Percentiles rank a stretch among this genome's conserved stretches.
Conservation (phyloP, 2,329 filamentous ascomycete species). For the Uncinocarpus reesii region DNA sequence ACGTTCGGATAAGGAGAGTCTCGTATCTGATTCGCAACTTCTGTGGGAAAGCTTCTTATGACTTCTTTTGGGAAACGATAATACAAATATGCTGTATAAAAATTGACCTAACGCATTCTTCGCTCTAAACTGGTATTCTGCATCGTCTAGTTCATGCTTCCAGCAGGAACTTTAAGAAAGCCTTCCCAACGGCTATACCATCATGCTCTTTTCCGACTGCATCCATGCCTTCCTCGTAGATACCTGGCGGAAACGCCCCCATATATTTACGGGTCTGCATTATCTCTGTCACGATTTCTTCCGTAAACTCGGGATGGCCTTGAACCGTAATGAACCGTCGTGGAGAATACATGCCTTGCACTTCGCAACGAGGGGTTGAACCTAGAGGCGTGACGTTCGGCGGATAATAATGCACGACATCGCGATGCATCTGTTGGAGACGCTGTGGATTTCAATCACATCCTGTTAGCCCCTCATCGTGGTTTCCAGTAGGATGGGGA, state of each 20-base stretch:
- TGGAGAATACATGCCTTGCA: conserved; percentile 70
- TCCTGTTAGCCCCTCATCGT: neutral
- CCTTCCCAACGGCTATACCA: conserved; percentile 61
- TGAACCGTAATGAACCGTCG: conserved; percentile 63
- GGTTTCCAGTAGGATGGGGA: neutral
- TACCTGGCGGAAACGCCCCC: conserved; percentile 59
- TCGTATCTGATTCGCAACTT: no score
- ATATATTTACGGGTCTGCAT: conserved; percentile 52
- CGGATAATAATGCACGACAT: conserved; percentile 59
- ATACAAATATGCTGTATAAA: no score
- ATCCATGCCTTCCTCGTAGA: conserved; percentile 58
- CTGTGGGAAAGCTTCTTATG: no score
- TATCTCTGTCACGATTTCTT: conserved; percentile 59
- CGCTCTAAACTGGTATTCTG: no score
- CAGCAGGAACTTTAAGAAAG: conserved; percentile 66
- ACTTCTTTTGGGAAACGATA: no score
- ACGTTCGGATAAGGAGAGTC: no score
- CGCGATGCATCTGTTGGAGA: conserved; percentile 77
- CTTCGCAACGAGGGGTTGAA: conserved; percentile 54
- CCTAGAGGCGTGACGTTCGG: conserved; percentile 53
- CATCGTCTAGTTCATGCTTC: conserved; percentile 42
- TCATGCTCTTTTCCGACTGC: conserved; percentile 62
- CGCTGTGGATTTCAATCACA: conserved; percentile 19
- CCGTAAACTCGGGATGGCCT: conserved; percentile 75
- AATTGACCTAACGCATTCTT: no score